Conservation (phyloP, 257 asterid genomes). For the Ballota nigra region DNA sequence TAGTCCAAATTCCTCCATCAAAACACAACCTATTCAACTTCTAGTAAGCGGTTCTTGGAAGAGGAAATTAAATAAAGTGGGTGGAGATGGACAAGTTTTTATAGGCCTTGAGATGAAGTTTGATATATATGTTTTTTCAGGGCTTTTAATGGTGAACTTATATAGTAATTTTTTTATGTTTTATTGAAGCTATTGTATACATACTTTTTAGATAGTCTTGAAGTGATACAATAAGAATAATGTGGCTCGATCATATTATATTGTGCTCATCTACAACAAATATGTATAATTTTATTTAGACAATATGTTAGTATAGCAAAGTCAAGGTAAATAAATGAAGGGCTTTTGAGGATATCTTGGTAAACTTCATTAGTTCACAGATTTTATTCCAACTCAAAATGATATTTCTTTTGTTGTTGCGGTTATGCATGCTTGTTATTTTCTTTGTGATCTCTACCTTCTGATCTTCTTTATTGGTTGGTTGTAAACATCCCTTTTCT, state of each 20-base stretch:
- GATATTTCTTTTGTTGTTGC: neutral
- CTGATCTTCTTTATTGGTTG: neutral
- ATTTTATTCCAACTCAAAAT: neutral
- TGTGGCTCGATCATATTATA: neutral
- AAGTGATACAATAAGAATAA: neutral
- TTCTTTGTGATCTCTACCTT: neutral
- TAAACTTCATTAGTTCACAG: neutral
- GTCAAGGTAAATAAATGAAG: neutral
- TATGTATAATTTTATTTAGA: neutral
- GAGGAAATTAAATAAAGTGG: neutral
- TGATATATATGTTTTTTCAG: neutral
- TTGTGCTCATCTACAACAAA: neutral
- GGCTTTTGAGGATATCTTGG: neutral
- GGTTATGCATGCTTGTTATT: neutral
- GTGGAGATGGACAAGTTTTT: neutral
- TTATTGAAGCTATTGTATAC: neutral
- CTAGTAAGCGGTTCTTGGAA: neutral
- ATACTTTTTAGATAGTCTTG: neutral
- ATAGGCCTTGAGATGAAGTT: neutral
- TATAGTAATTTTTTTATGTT: neutral
- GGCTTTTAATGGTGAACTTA: neutral
- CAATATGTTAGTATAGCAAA: neutral
- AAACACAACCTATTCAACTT: too few relatives aligned
- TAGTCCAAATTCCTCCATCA: too few relatives aligned
- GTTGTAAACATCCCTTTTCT: constrained; percentile 5